These are phyloP conservation scores for Arthrobotrys entomopaga DNA, from an alignment of 2,329 filamentous ascomycete species.

Conservation along the genomic window DNA sequence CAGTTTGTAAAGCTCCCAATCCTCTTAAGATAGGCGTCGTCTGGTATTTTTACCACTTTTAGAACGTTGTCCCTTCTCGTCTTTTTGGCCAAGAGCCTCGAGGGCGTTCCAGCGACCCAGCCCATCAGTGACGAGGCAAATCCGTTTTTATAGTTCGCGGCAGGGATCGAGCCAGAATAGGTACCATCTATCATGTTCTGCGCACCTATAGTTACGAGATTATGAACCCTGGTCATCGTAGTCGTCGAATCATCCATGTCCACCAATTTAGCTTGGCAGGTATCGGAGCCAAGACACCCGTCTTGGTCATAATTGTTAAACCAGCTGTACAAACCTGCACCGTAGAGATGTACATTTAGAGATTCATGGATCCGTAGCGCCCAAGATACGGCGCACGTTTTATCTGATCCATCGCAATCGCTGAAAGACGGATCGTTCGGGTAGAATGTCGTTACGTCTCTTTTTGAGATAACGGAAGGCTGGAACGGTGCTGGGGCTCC, in stretches of 20 bases:
- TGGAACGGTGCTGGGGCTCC: constrained; percentile 64
- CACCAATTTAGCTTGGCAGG: constrained; percentile 13
- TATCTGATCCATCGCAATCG: constrained; percentile 58
- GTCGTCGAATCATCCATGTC: constrained; percentile 8
- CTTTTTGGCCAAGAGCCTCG: too few relatives aligned
- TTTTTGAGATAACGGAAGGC: constrained; percentile 1
- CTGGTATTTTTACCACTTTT: too few relatives aligned
- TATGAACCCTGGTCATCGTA: constrained; percentile 9
- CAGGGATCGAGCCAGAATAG: constrained; percentile 1
- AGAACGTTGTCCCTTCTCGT: too few relatives aligned
- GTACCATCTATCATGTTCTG: constrained; percentile 25
- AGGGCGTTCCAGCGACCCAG: too few relatives aligned
- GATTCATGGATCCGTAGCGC: constrained; percentile 59
- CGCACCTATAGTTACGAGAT: constrained; percentile 29
- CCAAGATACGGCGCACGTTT: constrained; percentile 60
- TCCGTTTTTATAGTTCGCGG: constrained; percentile 31
- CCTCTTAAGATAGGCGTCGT: too few relatives aligned
- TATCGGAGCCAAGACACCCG: constrained; percentile 67
- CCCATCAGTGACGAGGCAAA: constrained; percentile 23
- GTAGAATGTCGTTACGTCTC: constrained; percentile 28
- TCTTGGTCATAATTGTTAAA: constrained; percentile 66
- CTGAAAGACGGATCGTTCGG: constrained; percentile 61
- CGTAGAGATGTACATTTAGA: constrained; percentile 48
- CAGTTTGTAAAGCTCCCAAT: too few relatives aligned
- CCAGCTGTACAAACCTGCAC: constrained; percentile 58